Percentiles rank a stretch among this genome's conserved stretches.
Evolutionary conservation across 495 filamentous ascomycete species (phyloP).

Genomic region (Glarea lozoyensis): DNA sequence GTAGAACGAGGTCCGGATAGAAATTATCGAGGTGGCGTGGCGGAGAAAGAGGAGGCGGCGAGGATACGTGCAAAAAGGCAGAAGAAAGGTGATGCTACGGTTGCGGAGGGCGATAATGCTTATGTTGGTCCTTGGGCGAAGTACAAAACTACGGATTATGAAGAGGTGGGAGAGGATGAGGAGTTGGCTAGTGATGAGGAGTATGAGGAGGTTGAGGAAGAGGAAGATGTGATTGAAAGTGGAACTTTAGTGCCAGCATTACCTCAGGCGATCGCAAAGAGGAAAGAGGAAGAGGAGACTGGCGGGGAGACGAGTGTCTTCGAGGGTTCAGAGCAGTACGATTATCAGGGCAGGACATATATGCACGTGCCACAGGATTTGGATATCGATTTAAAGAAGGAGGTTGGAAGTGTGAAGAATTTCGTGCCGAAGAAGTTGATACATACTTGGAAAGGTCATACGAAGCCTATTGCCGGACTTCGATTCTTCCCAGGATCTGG

Average conservation of each 20-base stretch:
- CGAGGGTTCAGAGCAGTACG: slow-evolving; percentile 71
- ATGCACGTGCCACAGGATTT: slow-evolving; percentile 97
- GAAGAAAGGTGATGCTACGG: slow-evolving; percentile 69
- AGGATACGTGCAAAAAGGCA: slow-evolving; percentile 63
- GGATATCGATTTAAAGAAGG: slow-evolving; percentile 79
- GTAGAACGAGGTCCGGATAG: slow-evolving; percentile 48
- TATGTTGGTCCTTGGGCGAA: slow-evolving; percentile 93
- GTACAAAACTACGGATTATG: slow-evolving; percentile 59
- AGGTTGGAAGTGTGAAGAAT: slow-evolving; percentile 69
- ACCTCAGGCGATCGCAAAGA: slow-evolving; percentile 44
- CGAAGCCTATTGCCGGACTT: slow-evolving; percentile 75
- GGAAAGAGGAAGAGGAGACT: slow-evolving; percentile 49
- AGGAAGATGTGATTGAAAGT: slow-evolving; percentile 43
- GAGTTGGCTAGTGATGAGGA: slow-evolving; percentile 68
- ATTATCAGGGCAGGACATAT: slow-evolving; percentile 87
- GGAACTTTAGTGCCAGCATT: slow-evolving; percentile 42
- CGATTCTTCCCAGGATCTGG: slow-evolving; percentile 82
- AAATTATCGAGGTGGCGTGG: slow-evolving; percentile 26
- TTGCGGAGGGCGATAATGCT: slow-evolving; percentile 76
- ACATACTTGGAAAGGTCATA: slow-evolving; percentile 82
- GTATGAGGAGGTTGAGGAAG: slow-evolving; percentile 59
- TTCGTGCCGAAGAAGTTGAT: slow-evolving; percentile 89
- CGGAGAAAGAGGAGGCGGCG: slow-evolving; percentile 58
- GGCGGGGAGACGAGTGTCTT: slow-evolving; percentile 80
- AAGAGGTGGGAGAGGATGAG: slow-evolving; percentile 40